These are phyloP conservation scores for Helicostylum pulchrum DNA, from an alignment of 192 early-diverging fungal species.

Conservation along the genomic window DNA sequence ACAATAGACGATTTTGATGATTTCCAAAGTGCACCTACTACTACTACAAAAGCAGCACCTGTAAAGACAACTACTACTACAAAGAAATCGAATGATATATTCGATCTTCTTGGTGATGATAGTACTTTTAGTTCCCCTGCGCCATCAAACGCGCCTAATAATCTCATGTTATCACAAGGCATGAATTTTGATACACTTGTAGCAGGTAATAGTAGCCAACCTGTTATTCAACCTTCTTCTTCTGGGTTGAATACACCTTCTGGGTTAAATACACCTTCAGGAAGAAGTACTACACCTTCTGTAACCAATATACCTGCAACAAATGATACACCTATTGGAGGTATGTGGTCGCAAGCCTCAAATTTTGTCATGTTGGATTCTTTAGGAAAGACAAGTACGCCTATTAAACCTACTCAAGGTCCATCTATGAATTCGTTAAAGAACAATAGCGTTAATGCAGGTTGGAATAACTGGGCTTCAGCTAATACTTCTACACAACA, in stretches of 20 bases:
- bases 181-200: slow-evolving; percentile 15
- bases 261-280: background rate
- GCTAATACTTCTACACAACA: slow-evolving; percentile 1
- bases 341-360: slow-evolving; percentile 71
- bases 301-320: slow-evolving; percentile 7
- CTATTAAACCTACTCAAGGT: slow-evolving; percentile 34
- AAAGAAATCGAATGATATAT: slow-evolving; percentile 27
- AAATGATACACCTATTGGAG: slow-evolving; percentile 35
- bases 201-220: background rate
- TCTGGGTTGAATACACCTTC: background rate
- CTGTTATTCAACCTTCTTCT: slow-evolving; percentile 9
- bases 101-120: slow-evolving; percentile 35
- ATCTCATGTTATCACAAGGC: slow-evolving; percentile 11
- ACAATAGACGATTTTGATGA: slow-evolving; percentile 61
- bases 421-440: slow-evolving; percentile 59
- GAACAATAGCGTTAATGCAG: slow-evolving; percentile 27
- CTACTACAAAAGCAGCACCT: slow-evolving; percentile 15
- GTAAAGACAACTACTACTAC: slow-evolving; percentile 2
- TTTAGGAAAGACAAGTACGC: slow-evolving; percentile 51
- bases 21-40: slow-evolving; percentile 57
- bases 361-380: slow-evolving; percentile 70
- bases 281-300: background rate
- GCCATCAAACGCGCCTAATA: background rate
- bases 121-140: slow-evolving; percentile 7
- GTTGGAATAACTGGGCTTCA: slow-evolving; percentile 35